phyloP scores from a whole-genome alignment of 1,139 yeast species.

The Debaryomycetaceae sp. region DNA sequence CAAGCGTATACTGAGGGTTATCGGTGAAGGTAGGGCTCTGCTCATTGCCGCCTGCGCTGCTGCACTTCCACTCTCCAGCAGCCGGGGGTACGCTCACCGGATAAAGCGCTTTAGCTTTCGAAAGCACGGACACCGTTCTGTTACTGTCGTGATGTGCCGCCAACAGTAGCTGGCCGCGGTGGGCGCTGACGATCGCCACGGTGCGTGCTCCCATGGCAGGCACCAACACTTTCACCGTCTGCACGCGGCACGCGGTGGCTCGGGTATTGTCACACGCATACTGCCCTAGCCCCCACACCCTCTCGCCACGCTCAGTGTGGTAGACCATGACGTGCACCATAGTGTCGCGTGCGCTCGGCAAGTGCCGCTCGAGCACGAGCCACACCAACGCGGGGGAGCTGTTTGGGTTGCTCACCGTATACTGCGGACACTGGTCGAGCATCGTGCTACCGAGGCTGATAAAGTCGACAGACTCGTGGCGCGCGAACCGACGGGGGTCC shows the following conservation, averaged over 20 bases:
- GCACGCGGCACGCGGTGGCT: constrained; percentile 21
- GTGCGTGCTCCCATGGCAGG: constrained; percentile 16
- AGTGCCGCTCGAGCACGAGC: constrained; percentile 38
- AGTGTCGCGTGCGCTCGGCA: constrained; percentile 10
- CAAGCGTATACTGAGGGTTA: constrained; percentile 53
- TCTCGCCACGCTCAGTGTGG: constrained; percentile 20
- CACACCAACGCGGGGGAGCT: constrained; percentile 24
- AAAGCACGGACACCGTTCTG: constrained; percentile 10
- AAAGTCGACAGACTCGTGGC: constrained; percentile 21
- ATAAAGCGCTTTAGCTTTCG: constrained; percentile 15
- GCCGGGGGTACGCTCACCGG: constrained; percentile 10
- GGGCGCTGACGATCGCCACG: constrained; percentile 14
- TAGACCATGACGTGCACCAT: constrained; percentile 21
- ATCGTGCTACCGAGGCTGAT: constrained; percentile 12
- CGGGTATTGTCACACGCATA: constrained; percentile 10
- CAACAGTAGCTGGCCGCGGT: constrained; percentile 24
- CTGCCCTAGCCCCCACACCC: constrained; percentile 17
- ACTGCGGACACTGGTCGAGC: constrained; percentile 37
- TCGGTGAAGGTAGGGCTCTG: constrained; percentile 34
- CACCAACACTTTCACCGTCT: constrained; percentile 14
- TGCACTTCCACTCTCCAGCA: constrained; percentile 39
- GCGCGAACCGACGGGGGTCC: constrained; percentile 35
- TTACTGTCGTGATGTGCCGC: constrained; percentile 22
- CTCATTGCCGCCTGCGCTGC: constrained; percentile 49
- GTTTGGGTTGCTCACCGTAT: constrained; percentile 25